Conservation (phyloP, 305 asterid genomes). For the Rubia balearica region DNA sequence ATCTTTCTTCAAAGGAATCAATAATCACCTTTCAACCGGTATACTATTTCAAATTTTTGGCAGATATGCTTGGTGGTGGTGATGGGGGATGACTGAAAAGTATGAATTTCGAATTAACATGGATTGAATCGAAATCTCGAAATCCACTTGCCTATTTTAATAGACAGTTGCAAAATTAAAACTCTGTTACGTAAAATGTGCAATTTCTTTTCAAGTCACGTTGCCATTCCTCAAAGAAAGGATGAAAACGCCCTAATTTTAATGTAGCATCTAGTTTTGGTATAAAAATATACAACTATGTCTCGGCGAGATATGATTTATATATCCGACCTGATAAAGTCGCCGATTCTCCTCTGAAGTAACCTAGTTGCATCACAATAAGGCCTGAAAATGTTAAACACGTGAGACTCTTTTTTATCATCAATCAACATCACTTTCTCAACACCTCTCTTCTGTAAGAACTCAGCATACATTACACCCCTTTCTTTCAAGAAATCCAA, state of each 20-base stretch:
- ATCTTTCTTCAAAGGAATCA: background rate
- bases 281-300: no score
- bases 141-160: background rate
- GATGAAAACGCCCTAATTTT: background rate
- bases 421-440: conserved; percentile 44
- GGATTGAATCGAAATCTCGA: background rate
- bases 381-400: conserved; percentile 52
- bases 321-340: conserved; percentile 19
- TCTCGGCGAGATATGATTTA: background rate
- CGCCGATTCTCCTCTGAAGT: conserved; percentile 46
- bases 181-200: background rate
- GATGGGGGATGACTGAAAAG: no score
- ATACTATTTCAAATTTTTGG: no score
- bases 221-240: background rate
- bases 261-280: background rate
- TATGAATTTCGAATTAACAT: no score
- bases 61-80: background rate
- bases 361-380: conserved; percentile 46
- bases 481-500: conserved; percentile 71
- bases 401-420: conserved; percentile 47
- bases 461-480: conserved; percentile 54
- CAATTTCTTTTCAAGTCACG: background rate
- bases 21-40: background rate
- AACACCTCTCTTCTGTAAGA: conserved; percentile 44
- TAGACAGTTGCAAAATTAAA: background rate